Conservation (phyloP, 2,329 filamentous ascomycete species). For the Cladorrhinum sp. region DNA sequence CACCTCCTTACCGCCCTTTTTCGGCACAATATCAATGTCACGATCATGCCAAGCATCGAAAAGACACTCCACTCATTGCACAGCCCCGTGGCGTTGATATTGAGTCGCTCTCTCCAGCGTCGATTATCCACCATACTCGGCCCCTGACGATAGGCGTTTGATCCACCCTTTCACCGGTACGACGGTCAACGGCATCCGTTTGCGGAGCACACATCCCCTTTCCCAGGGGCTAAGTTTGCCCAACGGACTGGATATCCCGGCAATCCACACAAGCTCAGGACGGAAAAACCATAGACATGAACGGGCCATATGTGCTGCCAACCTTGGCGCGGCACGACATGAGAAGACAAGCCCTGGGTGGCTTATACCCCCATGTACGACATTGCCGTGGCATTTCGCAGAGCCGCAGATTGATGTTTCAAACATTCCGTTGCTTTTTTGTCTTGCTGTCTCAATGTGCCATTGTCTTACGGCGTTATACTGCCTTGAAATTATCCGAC, state of each 20-base stretch:
- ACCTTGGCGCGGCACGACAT: neutral
- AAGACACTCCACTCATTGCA: slow-evolving; percentile 1
- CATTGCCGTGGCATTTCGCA: neutral
- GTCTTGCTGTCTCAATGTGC: neutral
- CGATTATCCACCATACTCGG: neutral
- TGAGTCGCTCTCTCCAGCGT: too few relatives aligned
- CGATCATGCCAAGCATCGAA: neutral
- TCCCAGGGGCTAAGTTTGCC: too few relatives aligned
- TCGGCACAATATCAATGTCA: neutral
- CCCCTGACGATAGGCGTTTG: too few relatives aligned
- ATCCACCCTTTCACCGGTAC: neutral
- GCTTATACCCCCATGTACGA: neutral
- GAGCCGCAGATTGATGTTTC: neutral
- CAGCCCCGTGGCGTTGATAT: slow-evolving; percentile 16
- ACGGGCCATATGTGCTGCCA: too few relatives aligned
- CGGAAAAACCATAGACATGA: neutral
- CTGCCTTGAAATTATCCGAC: neutral
- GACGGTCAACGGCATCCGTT: neutral
- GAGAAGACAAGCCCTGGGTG: neutral
- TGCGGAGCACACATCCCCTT: neutral
- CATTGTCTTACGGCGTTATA: neutral
- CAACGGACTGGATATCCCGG: too few relatives aligned
- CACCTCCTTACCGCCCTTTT: neutral
- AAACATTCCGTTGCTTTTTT: neutral
- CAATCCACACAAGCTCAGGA: neutral